Evolutionary conservation across 495 filamentous ascomycete genomes (phyloP), one percentile per base, ranked within the genome.

Genomic region (Tuber magnatum): DNA sequence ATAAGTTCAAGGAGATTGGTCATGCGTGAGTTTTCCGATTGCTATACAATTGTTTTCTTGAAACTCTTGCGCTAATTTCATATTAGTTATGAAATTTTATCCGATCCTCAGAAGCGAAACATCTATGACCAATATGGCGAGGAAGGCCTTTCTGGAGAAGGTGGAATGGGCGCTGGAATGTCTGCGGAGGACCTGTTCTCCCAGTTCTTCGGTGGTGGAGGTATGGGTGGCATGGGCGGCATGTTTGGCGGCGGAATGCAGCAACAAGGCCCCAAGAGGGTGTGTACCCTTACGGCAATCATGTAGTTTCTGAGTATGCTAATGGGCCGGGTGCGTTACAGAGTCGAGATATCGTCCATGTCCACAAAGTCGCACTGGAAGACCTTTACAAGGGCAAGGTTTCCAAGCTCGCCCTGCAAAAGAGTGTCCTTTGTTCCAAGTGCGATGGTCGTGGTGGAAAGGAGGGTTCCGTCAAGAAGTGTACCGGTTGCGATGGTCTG

Each of bases 321-420:
- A 71, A 81, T 28, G 69, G 82, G 76, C 74, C 74, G 42, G 75
- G 69, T 24, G 71, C 74, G 68, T 73, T 74, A 73, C 74, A 83
- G 81, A 82, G 81, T 68, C 78, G 81, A 51, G 81, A 83, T 71
- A 99, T 99, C 80, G 92, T 96, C 84, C 95, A 99, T 85, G 93
- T 94, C 73, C 95, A 97, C 89, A 96, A 98, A 84, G 95, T 99
- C 73, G 93, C 93, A 46, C 87, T 99, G 74, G 95, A 99, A 85
- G 96, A 99, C 78, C 93, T 99, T 83, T 99, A 99, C 89, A 89
- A 92, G 75, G 96, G 95, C 76, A 99, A 99, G 87, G 89, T 97
- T 61, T 98, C 95, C 42, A 99, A 98, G 85, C 87, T 99, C 69
- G 96, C 96, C 35, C 87, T 99, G 56, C 96, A 99, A 85, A 97